phyloP scores from a whole-genome alignment of 305 asterid genomes.

The Caryopteris hybrid region DNA sequence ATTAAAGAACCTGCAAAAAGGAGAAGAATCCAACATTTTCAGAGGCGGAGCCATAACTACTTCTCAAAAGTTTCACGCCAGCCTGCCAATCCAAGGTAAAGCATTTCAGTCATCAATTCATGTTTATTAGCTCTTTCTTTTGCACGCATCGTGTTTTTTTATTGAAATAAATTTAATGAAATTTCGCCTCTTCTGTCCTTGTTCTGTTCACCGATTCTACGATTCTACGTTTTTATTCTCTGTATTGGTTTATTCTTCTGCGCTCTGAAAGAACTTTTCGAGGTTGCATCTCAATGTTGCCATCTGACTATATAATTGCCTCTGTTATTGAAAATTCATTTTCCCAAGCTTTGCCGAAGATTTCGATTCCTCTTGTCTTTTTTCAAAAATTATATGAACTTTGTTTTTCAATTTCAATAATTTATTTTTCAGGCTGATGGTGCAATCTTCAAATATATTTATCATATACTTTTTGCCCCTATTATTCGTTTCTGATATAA shows the following conservation, averaged over 20 bases:
- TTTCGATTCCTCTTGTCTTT: not conserved
- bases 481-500: not conserved
- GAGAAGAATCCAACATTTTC: not conserved
- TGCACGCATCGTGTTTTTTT: not conserved
- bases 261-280: not conserved
- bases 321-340: not conserved
- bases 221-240: not conserved
- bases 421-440: not conserved
- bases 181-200: not conserved
- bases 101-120: conserved; percentile 10
- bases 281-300: not conserved
- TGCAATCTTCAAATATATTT: too few species aligned
- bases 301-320: not conserved
- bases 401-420: not conserved
- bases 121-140: not conserved
- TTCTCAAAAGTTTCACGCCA: not conserved
- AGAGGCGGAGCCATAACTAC: not conserved
- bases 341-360: not conserved
- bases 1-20: not conserved
- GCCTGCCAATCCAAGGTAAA: conserved; percentile 22
- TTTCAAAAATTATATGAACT: not conserved
- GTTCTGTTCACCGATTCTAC: not conserved
- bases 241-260: not conserved
- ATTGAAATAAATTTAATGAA: not conserved
- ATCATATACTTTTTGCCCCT: too few species aligned